A percentile compares a stretch with the other conserved stretches of the same genome.
Conservation (phyloP, 331 rosid genomes). For the Saraca asoca region DNA sequence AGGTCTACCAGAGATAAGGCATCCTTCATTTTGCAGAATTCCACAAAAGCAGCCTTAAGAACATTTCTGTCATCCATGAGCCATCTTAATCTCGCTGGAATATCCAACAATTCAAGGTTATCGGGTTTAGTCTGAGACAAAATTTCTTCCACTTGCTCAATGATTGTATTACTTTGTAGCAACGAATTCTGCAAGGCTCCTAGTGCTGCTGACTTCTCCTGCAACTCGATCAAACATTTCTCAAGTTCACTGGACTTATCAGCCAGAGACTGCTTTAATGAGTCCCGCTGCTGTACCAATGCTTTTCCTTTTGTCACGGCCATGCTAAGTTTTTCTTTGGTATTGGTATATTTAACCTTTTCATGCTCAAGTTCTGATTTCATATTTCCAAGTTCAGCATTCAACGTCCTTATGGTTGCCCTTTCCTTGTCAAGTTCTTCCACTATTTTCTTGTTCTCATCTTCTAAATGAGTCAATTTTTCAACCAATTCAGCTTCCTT, state of each 20-base stretch:
- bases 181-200: constrained; percentile 68
- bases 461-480: constrained; percentile 59
- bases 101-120: constrained; percentile 52
- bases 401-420: constrained; percentile 46
- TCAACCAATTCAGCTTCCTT: constrained; percentile 59
- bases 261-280: constrained; percentile 64
- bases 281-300: constrained; percentile 89
- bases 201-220: constrained; percentile 72
- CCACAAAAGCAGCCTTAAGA: constrained; percentile 56
- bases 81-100: constrained; percentile 70
- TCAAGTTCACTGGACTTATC: constrained; percentile 72
- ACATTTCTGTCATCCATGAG: constrained; percentile 62
- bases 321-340: constrained; percentile 87
- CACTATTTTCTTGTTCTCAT: constrained; percentile 58
- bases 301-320: constrained; percentile 98
- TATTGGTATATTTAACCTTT: constrained; percentile 61
- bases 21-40: constrained; percentile 62
- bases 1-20: constrained; percentile 53
- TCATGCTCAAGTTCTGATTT: constrained; percentile 82
- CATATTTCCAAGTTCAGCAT: constrained; percentile 57
- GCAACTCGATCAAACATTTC: constrained; percentile 60
- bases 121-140: constrained; percentile 55
- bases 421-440: constrained; percentile 66
- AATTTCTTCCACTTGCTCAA: constrained; percentile 62
- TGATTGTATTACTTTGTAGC: constrained; percentile 47